Conservation (phyloP, 192 early-diverging fungal genomes). For the Pilobolus umbonatus region DNA sequence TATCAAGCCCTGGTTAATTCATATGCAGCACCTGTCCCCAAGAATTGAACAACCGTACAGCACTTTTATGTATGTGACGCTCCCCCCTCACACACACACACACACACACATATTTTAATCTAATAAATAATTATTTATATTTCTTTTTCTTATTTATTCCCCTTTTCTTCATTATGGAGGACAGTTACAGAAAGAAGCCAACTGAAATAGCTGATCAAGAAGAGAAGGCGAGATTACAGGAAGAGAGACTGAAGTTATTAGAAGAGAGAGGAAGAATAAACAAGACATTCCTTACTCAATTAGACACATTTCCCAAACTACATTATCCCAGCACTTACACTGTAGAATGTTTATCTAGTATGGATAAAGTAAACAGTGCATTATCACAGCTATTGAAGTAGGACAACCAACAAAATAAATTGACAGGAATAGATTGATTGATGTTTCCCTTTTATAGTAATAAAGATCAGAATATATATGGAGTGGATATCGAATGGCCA, state of each 20-base stretch:
- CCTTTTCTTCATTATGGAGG: too few species aligned
- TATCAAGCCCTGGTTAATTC: too few species aligned
- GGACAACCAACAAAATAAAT: background rate
- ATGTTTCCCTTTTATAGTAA: background rate
- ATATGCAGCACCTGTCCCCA: too few species aligned
- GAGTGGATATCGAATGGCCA: slow-evolving; percentile 33
- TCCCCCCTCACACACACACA: too few species aligned
- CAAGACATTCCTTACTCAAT: background rate
- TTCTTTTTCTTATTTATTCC: too few species aligned
- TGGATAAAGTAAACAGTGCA: background rate
- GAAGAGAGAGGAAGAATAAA: background rate
- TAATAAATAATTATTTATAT: too few species aligned
- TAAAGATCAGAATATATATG: slow-evolving; percentile 9
- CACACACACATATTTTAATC: too few species aligned
- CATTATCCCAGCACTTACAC: slow-evolving; percentile 4
- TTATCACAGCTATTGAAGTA: background rate
- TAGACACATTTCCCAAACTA: background rate
- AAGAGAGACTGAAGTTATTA: background rate
- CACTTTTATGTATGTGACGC: too few species aligned
- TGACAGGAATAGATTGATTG: background rate
- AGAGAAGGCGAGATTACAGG: background rate
- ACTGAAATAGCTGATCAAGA: background rate
- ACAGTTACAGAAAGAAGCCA: background rate
- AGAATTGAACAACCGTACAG: too few species aligned
- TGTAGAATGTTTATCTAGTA: background rate